Conservation (phyloP, 2,329 filamentous ascomycete species). For the Leptoxyphium fumago region DNA sequence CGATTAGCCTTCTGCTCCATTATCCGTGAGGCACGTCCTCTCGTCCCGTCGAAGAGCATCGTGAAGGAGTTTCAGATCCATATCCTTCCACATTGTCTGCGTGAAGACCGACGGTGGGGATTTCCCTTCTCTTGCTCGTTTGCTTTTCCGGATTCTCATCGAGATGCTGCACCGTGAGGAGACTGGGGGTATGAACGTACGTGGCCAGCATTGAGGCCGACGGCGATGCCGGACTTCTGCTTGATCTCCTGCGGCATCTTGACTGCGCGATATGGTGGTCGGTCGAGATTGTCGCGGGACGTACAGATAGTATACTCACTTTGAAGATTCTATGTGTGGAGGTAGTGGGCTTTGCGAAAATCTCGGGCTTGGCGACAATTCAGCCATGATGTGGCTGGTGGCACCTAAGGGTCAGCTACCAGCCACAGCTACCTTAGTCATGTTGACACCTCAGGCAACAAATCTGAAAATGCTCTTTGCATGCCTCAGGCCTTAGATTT, state of each 20-base stretch:
- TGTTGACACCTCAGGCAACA: too few species aligned
- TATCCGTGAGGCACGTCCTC: neutral
- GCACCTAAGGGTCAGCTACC: too few species aligned
- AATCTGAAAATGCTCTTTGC: too few species aligned
- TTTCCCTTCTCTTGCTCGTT: neutral
- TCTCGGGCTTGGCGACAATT: neutral
- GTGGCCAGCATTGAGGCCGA: constrained; percentile 51
- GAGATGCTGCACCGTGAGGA: too few species aligned
- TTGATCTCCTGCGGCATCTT: constrained; percentile 40
- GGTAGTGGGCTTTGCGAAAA: neutral
- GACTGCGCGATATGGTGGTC: constrained; percentile 13
- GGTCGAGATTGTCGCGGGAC: neutral
- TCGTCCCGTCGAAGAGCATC: too few species aligned
- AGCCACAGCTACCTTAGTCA: too few species aligned
- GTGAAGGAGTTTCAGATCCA: too few species aligned
- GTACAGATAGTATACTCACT: neutral
- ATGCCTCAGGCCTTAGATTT: too few species aligned
- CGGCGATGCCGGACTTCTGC: constrained; percentile 40
- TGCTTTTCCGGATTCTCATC: neutral
- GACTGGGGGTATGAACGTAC: constrained; percentile 33
- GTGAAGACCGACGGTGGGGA: too few species aligned
- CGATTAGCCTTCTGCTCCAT: constrained; percentile 9
- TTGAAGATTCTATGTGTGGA: neutral
- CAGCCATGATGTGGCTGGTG: too few species aligned
- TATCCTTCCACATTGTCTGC: too few species aligned